Evolutionary conservation across 805 yeast species (phyloP).

Genomic region (Dipodascus geniculatus): DNA sequence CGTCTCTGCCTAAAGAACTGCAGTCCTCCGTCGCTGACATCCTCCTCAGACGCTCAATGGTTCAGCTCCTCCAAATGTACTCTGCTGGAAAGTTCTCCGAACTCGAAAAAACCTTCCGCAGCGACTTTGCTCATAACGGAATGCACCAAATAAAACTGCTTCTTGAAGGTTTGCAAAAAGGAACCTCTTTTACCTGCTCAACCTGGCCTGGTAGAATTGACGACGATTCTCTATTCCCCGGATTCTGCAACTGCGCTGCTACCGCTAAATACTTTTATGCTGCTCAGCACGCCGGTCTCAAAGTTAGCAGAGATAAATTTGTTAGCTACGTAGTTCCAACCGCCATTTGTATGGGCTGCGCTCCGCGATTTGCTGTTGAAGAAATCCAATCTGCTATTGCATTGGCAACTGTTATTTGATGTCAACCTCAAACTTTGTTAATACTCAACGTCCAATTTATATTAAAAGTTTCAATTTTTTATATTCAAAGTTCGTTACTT

Average conservation of each 20-base stretch:
- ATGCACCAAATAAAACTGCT: neutral
- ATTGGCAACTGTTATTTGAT: neutral
- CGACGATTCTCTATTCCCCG: conserved; percentile 10
- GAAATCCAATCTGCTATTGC: neutral
- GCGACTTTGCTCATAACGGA: neutral
- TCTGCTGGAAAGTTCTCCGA: neutral
- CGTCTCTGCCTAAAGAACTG: neutral
- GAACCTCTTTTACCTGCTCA: conserved; percentile 8
- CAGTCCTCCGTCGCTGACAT: neutral
- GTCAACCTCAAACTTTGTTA: too few relatives aligned
- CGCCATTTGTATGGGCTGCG: neutral
- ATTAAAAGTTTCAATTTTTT: too few relatives aligned
- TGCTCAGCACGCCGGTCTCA: conserved; percentile 3
- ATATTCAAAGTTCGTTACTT: too few relatives aligned
- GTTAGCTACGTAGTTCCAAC: neutral
- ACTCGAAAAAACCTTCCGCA: neutral
- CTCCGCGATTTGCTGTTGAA: neutral
- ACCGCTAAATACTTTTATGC: conserved; percentile 6
- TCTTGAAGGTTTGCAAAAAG: conserved; percentile 4
- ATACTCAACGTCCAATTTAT: too few relatives aligned
- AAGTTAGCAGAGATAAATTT: conserved; percentile 4
- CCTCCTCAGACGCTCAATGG: neutral
- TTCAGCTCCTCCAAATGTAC: neutral
- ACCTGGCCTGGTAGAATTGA: conserved; percentile 11
- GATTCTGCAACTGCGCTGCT: conserved; percentile 7